Conservation (phyloP, 352 stramenopile genomes). For the Pythium volutum region DNA sequence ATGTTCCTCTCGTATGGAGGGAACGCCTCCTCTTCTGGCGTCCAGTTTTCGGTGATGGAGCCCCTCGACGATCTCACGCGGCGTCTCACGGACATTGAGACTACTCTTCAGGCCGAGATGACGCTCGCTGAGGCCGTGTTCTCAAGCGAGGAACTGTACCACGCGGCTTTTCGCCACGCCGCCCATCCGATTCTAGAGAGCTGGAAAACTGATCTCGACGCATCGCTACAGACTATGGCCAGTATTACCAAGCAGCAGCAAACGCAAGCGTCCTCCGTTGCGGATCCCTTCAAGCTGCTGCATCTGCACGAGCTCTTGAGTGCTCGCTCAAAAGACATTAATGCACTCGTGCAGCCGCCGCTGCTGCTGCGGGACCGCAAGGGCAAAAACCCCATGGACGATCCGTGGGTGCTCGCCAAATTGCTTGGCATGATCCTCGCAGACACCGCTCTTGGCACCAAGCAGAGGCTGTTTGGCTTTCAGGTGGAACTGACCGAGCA, state of each 20-base stretch:
- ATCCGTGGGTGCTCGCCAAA: conserved; percentile 64
- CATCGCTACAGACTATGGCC: conserved; percentile 18
- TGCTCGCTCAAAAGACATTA: conserved; percentile 29
- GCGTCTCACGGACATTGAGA: conserved; percentile 46
- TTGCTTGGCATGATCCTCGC: conserved; percentile 36
- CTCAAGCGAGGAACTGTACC: conserved; percentile 54
- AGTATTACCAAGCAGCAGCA: conserved; percentile 1
- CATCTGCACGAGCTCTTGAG: conserved; percentile 53
- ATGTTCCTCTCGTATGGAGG: conserved; percentile 41
- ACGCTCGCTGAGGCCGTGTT: conserved; percentile 47
- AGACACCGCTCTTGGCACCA: conserved; percentile 42
- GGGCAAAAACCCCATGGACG: conserved; percentile 44
- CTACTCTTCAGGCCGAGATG: conserved; percentile 59
- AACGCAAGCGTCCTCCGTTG: conserved; percentile 15
- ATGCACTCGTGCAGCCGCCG: conserved; percentile 44
- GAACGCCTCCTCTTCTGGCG: conserved; percentile 25
- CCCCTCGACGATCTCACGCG: conserved; percentile 34
- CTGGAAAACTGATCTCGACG: conserved; percentile 44
- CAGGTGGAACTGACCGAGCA: conserved; percentile 60
- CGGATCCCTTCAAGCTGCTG: conserved; percentile 54
- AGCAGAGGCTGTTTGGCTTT: conserved; percentile 60
- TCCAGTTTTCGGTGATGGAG: conserved; percentile 38
- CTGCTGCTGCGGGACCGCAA: conserved; percentile 65
- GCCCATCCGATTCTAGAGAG: conserved; percentile 50
- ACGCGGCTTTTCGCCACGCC: conserved; percentile 59